Evolutionary conservation across 495 filamentous ascomycete genomes (phyloP).

Genomic region (Bacidia rubella): DNA sequence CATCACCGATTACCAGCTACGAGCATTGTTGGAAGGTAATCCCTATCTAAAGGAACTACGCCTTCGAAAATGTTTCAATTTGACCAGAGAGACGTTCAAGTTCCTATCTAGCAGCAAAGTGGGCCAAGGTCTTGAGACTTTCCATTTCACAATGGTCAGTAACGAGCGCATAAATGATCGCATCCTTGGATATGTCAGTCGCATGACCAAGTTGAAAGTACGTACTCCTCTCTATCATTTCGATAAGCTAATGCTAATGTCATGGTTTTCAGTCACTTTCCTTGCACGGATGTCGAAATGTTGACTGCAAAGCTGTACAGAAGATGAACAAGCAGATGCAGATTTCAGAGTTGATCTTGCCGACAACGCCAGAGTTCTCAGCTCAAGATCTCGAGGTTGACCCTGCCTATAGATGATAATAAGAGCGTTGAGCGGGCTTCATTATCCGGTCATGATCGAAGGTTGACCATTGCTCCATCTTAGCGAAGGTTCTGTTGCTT

Average conservation of each 20-base stretch:
- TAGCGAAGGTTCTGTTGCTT: too few relatives aligned
- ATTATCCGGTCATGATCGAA: background rate
- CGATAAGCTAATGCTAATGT: background rate
- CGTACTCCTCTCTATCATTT: background rate
- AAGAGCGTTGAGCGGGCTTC: background rate
- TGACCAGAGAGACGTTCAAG: constrained; percentile 24
- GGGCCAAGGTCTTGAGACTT: constrained; percentile 2
- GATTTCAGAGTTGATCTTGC: constrained; percentile 22
- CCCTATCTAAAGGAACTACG: constrained; percentile 20
- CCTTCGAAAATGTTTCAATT: constrained; percentile 23
- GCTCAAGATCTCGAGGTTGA: constrained; percentile 23
- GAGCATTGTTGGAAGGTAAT: constrained; percentile 24
- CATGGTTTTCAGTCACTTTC: constrained; percentile 21
- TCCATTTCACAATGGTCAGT: constrained; percentile 8
- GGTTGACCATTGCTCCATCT: too few relatives aligned
- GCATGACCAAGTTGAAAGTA: constrained; percentile 10
- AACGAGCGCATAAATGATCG: constrained; percentile 12
- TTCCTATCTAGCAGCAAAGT: constrained; percentile 21
- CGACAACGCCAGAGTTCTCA: constrained; percentile 9
- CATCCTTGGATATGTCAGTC: constrained; percentile 8
- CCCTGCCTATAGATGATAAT: constrained; percentile 12
- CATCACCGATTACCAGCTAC: constrained; percentile 27
- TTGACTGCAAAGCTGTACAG: constrained; percentile 20
- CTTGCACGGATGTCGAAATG: constrained; percentile 22
- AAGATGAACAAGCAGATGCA: constrained; percentile 24